phyloP scores from a whole-genome alignment of 23 red algal species.

The Pyropia yezoensis region DNA sequence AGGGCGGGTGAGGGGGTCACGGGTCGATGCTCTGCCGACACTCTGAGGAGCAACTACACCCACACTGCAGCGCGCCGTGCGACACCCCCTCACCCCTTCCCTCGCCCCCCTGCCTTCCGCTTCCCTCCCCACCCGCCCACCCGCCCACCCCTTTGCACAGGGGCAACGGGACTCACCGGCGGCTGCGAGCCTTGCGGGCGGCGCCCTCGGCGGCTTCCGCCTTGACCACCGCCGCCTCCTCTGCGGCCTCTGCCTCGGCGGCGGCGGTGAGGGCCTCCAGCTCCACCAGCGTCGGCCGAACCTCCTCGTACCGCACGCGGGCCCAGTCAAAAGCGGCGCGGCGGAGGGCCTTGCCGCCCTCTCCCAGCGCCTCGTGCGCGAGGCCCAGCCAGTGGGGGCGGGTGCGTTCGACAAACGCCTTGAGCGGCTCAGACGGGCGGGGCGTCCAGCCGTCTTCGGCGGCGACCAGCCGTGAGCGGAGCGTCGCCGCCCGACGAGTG shows the following conservation, averaged over 20 bases:
- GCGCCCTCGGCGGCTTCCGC: conserved; percentile 8
- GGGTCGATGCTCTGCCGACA: too few relatives aligned
- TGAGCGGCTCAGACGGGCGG: conserved; percentile 34
- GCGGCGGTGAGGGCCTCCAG: conserved; percentile 51
- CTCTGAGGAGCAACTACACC: too few relatives aligned
- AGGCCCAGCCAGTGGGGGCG: conserved; percentile 48
- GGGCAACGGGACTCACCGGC: too few relatives aligned
- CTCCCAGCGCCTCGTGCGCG: conserved; percentile 60
- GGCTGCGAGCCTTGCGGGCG: too few relatives aligned
- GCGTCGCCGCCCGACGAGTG: conserved; percentile 9
- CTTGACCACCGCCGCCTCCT: conserved; percentile 31
- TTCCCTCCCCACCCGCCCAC: too few relatives aligned
- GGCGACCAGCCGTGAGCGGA: conserved; percentile 26
- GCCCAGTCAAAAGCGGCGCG: conserved; percentile 73
- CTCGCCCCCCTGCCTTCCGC: too few relatives aligned
- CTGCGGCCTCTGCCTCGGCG: conserved; percentile 28
- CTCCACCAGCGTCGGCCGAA: conserved; percentile 58
- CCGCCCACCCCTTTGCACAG: too few relatives aligned
- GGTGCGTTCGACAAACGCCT: conserved; percentile 66
- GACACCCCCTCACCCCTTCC: too few relatives aligned
- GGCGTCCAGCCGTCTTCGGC: conserved; percentile 43
- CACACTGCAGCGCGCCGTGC: too few relatives aligned
- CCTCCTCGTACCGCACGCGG: conserved; percentile 50
- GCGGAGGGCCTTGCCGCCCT: conserved; percentile 45
- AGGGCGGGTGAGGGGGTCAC: too few relatives aligned